phyloP scores from a whole-genome alignment of 345 rosid species.

The Syzygium aromaticum region DNA sequence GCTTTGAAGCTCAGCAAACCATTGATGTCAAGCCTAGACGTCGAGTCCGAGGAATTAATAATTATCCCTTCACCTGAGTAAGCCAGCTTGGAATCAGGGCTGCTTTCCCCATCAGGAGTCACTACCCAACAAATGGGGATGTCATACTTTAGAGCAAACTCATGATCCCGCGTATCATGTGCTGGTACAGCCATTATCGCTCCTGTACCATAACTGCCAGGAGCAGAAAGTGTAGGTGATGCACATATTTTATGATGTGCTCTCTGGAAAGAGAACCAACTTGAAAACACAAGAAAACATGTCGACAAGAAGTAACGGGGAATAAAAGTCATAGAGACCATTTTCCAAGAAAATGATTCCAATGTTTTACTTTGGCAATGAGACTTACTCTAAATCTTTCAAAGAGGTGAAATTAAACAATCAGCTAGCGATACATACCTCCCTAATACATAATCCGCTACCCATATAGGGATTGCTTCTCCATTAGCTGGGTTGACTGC shows the following conservation, averaged over 20 bases:
- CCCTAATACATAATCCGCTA: constrained; percentile 87
- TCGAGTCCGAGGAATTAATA: constrained; percentile 53
- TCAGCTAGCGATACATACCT: constrained; percentile 24
- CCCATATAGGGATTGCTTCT: constrained; percentile 85
- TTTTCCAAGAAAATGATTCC: neutral
- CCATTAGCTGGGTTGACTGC: constrained; percentile 85
- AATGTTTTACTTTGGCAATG: neutral
- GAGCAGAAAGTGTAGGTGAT: constrained; percentile 1
- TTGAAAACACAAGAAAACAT: neutral
- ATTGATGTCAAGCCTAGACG: constrained; percentile 68
- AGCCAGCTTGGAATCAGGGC: constrained; percentile 37
- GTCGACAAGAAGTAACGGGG: neutral
- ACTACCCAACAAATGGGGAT: constrained; percentile 75
- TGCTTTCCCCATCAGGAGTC: constrained; percentile 26
- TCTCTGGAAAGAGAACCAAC: neutral
- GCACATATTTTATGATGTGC: neutral
- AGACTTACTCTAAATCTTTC: neutral
- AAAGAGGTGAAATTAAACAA: neutral
- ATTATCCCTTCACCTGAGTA: constrained; percentile 52
- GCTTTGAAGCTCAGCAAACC: constrained; percentile 63
- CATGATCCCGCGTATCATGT: constrained; percentile 76
- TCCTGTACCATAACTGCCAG: constrained; percentile 88
- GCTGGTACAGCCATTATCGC: constrained; percentile 98
- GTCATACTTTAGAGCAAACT: constrained; percentile 69
- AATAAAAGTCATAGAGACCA: neutral